Base-by-base conservation (phyloP, 371 early-diverging fungal genomes). In the Phascolomyces articulosus region DNA sequence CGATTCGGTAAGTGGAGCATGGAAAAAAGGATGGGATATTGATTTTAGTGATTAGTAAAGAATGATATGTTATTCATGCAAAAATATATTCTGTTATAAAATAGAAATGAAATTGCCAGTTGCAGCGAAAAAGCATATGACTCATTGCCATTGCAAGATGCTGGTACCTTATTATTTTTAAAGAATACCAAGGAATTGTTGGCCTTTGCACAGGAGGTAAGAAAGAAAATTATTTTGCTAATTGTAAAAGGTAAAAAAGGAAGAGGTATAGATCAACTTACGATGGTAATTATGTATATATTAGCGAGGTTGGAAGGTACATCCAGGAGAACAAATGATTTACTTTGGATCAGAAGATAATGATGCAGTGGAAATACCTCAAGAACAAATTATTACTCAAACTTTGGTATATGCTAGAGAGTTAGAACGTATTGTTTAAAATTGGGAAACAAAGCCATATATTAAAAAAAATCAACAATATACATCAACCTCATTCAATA, bases 341-440 rank as follows among this genome's bases (percentile, higher is more conserved):
- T 85, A 90, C 64, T 98, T 97, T 82, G 85, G 83, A 24, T 72
- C 85, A n/a, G 84, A 80, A 44, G 85, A 80, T 64, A 82, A 81
- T 53, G 82, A 75, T 73, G 78, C 82, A 62, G 79, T 76, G 58
- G 92, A 87, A 58, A 92, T 96, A 63, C 95, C 95, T 41, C 85
- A 94, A 29, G 88, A 89, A 57, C 86, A 85, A 65, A 91, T 96
- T 58, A 93, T 97, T 69, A 80, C 88, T 59, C 90, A 95, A 75
- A 86, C 91, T 20, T 79, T 97, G 72, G 72, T 84, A 21, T 98
- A 97, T 77, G 98, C 98, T 28, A 82, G 87, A 65, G 98, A 98
- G 82, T 85, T 98, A 67, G 98, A 98, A 77, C 91, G 95, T 64
- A 98, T 98, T 83, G 97, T 97, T 54, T 97, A 90, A 84, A 72